Conservation (phyloP, 345 rosid species). For the Hibiscus mutabilis region DNA sequence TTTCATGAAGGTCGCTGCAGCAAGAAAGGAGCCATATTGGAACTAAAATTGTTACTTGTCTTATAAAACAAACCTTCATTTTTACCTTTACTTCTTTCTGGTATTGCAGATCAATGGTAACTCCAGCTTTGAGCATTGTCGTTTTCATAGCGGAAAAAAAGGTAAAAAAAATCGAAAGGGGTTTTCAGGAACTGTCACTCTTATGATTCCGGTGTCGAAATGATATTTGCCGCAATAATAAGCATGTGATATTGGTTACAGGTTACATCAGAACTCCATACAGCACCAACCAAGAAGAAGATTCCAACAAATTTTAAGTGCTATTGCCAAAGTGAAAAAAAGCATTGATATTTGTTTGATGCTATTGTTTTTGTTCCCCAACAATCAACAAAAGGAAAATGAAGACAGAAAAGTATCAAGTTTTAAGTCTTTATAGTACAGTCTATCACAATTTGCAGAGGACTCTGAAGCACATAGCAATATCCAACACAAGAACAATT, state of each 20-base stretch:
- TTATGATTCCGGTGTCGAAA: not conserved
- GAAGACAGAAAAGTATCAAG: conserved; percentile 4
- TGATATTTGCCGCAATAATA: conserved; percentile 1
- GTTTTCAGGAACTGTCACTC: not conserved
- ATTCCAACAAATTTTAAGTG: conserved; percentile 17
- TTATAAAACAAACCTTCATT: not conserved
- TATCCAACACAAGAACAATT: conserved; percentile 7
- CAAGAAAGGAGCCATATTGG: not conserved
- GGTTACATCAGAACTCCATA: conserved; percentile 16
- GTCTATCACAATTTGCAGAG: conserved; percentile 1
- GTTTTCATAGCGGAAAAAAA: not conserved
- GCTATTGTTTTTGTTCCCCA: not conserved
- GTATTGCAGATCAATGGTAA: not conserved
- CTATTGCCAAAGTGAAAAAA: conserved; percentile 10
- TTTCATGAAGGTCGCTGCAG: conserved; percentile 17
- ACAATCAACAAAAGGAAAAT: no score
- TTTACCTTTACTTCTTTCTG: not conserved
- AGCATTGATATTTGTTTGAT: not conserved
- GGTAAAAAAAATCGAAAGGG: not conserved
- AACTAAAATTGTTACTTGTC: not conserved
- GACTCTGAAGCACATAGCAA: conserved; percentile 13
- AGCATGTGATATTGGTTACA: conserved; percentile 7
- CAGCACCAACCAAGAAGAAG: conserved; percentile 11
- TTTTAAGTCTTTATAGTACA: conserved; percentile 11
- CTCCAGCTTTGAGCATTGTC: not conserved